A percentile compares a stretch with the other conserved stretches of the same genome.
Conservation (phyloP, 257 asterid genomes). For the Agastache rugosa region DNA sequence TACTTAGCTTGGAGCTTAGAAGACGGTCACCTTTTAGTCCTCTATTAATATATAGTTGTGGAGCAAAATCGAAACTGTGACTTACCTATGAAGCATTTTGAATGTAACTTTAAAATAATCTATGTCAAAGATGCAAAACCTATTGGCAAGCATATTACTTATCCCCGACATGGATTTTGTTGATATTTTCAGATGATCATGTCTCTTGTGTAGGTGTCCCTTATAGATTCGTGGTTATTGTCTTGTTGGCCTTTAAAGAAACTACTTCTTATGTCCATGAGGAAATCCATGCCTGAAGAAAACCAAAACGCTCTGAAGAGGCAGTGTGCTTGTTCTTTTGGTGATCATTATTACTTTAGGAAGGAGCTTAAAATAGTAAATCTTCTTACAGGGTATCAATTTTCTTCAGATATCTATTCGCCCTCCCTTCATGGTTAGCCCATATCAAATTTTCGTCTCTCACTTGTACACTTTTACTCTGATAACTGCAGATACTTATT, state of each 20-base stretch:
- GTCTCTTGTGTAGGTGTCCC: slow-evolving; percentile 63
- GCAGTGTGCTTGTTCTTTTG: slow-evolving; percentile 74
- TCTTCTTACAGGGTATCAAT: slow-evolving; percentile 79
- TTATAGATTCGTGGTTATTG: slow-evolving; percentile 86
- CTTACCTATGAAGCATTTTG: neutral
- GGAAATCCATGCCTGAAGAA: slow-evolving; percentile 61
- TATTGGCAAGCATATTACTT: slow-evolving; percentile 3
- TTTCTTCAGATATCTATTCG: neutral
- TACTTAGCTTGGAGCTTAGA: neutral
- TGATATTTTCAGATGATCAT: slow-evolving; percentile 18
- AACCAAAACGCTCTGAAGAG: slow-evolving; percentile 52
- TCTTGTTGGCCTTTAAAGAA: slow-evolving; percentile 62
- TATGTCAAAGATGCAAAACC: slow-evolving; percentile 17
- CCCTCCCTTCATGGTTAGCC: neutral
- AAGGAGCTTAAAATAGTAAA: slow-evolving; percentile 87
- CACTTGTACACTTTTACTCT: neutral
- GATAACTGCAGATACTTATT: slow-evolving; percentile 63
- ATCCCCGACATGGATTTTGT: neutral
- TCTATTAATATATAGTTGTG: neutral
- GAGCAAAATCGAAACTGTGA: slow-evolving; percentile 16
- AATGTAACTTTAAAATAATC: neutral
- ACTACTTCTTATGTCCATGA: slow-evolving; percentile 79
- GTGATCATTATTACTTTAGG: slow-evolving; percentile 87
- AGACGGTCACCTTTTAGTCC: neutral
- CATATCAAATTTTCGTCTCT: neutral